phyloP scores from a whole-genome alignment of 1,139 yeast genomes.

The Keqinozyma sinolaborantium region DNA sequence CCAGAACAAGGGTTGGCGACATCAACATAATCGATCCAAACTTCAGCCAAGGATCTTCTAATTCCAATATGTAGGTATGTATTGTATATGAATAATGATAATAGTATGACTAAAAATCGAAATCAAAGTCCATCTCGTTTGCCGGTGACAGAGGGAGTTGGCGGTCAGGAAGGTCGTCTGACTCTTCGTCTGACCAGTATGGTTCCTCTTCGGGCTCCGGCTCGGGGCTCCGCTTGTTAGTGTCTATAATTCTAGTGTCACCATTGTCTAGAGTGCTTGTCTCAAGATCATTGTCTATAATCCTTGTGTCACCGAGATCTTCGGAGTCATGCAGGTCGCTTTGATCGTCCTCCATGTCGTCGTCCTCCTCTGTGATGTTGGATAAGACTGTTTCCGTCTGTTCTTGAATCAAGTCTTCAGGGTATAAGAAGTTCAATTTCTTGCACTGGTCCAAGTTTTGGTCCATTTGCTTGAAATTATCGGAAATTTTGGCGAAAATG shows the following conservation, averaged over 20 bases:
- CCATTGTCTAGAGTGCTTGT: constrained; percentile 1
- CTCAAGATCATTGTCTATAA: constrained; percentile 3
- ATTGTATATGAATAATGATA: constrained; percentile 3
- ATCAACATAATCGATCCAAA: constrained; percentile 10
- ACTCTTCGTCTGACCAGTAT: background rate
- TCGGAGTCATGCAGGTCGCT: constrained; percentile 1
- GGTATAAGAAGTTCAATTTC: constrained; percentile 24
- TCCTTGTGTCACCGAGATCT: constrained; percentile 2
- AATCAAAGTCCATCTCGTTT: constrained; percentile 6
- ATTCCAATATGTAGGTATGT: constrained; percentile 1
- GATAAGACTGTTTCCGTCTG: constrained; percentile 8
- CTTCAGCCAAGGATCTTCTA: background rate
- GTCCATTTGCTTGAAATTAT: constrained; percentile 15
- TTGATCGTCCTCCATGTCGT: constrained; percentile 2
- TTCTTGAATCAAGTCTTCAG: constrained; percentile 18
- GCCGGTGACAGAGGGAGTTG: background rate
- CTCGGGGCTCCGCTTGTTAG: constrained; percentile 3
- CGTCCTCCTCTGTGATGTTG: constrained; percentile 7
- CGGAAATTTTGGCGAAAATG: constrained; percentile 6
- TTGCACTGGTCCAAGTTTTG: constrained; percentile 25
- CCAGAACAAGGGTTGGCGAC: constrained; percentile 9
- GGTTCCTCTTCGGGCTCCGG: background rate
- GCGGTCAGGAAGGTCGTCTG: background rate
- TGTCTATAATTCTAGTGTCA: constrained; percentile 3
- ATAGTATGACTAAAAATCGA: constrained; percentile 29